Percentiles rank a stretch among this genome's conserved stretches.
Conservation (phyloP, 495 filamentous ascomycete species). For the Penicillium atrosanguineum region DNA sequence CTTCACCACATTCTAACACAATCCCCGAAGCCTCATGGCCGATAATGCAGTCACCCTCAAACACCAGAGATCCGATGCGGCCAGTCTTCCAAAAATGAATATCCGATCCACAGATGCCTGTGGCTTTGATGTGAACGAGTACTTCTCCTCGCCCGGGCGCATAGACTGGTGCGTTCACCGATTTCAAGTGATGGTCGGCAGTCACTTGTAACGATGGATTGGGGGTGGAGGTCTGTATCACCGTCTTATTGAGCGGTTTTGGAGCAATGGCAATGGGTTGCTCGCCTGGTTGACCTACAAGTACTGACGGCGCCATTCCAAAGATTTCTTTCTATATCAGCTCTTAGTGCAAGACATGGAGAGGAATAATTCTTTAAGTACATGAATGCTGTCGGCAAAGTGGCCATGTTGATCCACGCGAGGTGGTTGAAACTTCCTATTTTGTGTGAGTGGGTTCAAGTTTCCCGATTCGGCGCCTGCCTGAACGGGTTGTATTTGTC, state of each 20-base stretch:
- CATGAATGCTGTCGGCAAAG: neutral
- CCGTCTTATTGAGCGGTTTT: constrained; percentile 7
- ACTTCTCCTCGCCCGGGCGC: constrained; percentile 47
- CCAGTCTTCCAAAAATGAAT: constrained; percentile 78
- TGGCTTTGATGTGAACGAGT: constrained; percentile 49
- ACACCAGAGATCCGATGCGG: constrained; percentile 69
- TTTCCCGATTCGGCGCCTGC: constrained; percentile 8
- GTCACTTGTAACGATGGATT: constrained; percentile 58
- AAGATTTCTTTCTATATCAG: neutral
- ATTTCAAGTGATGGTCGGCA: constrained; percentile 50
- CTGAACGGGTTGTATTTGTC: constrained; percentile 12
- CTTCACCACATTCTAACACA: constrained; percentile 61
- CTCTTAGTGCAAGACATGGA: neutral
- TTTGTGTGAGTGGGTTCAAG: constrained; percentile 3
- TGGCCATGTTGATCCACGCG: neutral
- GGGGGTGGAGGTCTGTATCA: constrained; percentile 26
- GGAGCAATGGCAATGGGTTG: constrained; percentile 1
- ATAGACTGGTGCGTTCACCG: constrained; percentile 50
- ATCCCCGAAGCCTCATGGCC: constrained; percentile 76
- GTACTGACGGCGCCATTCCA: constrained; percentile 17
- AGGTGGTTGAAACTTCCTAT: constrained; percentile 1
- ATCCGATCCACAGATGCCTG: constrained; percentile 60
- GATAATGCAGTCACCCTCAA: constrained; percentile 65
- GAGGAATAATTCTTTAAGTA: constrained; percentile 9
- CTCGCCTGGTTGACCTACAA: constrained; percentile 7